Percentiles rank a stretch among this genome's conserved stretches.
Evolutionary conservation across 83 land plant genomes (phyloP).

Genomic region (Diphasiastrum complanatum): DNA sequence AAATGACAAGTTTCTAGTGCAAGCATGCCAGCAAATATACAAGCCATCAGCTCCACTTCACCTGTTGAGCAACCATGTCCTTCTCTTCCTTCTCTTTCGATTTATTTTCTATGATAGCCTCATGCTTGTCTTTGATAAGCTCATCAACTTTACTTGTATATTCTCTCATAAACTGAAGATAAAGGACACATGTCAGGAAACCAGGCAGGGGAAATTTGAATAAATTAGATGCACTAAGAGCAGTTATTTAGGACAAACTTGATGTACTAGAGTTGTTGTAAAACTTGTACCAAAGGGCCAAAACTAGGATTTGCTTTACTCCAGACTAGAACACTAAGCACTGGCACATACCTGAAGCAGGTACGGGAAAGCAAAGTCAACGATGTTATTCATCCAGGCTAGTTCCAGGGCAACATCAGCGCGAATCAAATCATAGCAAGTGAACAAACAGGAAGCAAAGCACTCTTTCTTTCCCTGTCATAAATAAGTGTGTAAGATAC

Average conservation of each 20-base stretch:
- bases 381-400: slow-evolving; percentile 93
- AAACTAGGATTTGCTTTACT: not conserved
- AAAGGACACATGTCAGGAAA: too few relatives aligned
- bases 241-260: slow-evolving; percentile 1
- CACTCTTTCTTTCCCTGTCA: slow-evolving; percentile 98
- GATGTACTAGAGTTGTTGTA: not conserved
- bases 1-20: not conserved
- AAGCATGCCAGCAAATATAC: not conserved
- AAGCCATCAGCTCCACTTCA: slow-evolving; percentile 8
- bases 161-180: slow-evolving; percentile 75
- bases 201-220: not conserved
- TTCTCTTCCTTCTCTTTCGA: slow-evolving; percentile 88
- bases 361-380: slow-evolving; percentile 93
- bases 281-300: too few relatives aligned
- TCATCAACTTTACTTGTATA: slow-evolving; percentile 90
- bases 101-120: slow-evolving; percentile 54
- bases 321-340: not conserved
- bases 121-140: slow-evolving; percentile 76
- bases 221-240: not conserved
- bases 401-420: slow-evolving; percentile 94
- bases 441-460: slow-evolving; percentile 92
- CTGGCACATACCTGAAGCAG: slow-evolving; percentile 59
- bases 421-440: slow-evolving; percentile 91
- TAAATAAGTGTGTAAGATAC: slow-evolving; percentile 2
- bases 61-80: slow-evolving; percentile 74